These are phyloP conservation scores for Juglanconis oblonga DNA, from an alignment of 2,329 filamentous ascomycete genomes.

Conservation along the genomic window DNA sequence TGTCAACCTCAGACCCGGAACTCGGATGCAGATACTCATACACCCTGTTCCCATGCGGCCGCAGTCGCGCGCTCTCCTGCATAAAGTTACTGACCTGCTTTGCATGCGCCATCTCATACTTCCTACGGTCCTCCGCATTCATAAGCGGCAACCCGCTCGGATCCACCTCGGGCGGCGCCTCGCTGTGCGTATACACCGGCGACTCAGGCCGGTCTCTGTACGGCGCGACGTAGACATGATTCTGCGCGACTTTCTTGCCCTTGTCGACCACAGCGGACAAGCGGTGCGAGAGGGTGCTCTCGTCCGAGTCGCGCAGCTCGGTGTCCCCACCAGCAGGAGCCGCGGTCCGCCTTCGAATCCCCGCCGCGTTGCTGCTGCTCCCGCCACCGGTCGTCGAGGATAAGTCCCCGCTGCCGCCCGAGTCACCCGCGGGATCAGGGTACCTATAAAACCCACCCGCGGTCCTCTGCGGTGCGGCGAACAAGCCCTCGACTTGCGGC, in stretches of 20 bases:
- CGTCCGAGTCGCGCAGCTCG: conserved; percentile 50
- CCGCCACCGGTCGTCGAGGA: conserved; percentile 11
- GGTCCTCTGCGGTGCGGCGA: conserved; percentile 67
- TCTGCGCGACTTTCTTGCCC: background rate
- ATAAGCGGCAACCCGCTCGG: conserved; percentile 58
- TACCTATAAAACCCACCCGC: conserved; percentile 69
- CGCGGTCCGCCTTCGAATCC: conserved; percentile 18
- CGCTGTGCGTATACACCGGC: conserved; percentile 63
- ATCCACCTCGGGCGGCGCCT: conserved; percentile 43
- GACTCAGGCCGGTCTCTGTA: conserved; percentile 8
- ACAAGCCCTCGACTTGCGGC: conserved; percentile 72
- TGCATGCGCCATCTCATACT: conserved; percentile 68
- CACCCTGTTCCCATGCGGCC: conserved; percentile 22
- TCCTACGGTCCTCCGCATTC: conserved; percentile 71
- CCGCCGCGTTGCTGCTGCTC: background rate
- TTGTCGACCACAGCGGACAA: conserved; percentile 46
- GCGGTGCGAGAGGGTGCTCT: conserved; percentile 57
- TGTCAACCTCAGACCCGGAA: background rate
- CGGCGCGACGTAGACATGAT: background rate
- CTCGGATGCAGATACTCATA: background rate
- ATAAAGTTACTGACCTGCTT: conserved; percentile 40
- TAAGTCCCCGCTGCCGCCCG: conserved; percentile 51
- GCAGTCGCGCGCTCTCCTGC: conserved; percentile 33
- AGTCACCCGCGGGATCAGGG: conserved; percentile 52
- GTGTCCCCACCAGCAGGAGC: conserved; percentile 17